These are phyloP conservation scores for Pseudogymnoascus sp. DNA, from an alignment of 2,329 filamentous ascomycete genomes.

Conservation along the genomic window DNA sequence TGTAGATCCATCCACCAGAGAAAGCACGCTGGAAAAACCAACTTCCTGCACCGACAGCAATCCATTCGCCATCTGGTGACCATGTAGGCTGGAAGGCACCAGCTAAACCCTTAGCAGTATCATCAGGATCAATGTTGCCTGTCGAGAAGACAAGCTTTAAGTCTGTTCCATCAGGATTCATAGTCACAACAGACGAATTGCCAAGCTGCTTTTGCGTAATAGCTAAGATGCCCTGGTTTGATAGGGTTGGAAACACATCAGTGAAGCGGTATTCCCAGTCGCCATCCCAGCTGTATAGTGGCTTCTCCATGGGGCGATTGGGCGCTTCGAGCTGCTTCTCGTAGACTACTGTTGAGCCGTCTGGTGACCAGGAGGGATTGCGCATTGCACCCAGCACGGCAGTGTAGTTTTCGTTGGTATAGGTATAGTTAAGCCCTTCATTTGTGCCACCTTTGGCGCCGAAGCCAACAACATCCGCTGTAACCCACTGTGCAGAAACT, in stretches of 20 bases:
- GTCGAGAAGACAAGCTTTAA: conserved; percentile 24
- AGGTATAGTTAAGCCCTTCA: conserved; percentile 22
- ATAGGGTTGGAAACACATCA: conserved; percentile 36
- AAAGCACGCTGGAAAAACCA: conserved; percentile 36
- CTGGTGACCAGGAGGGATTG: conserved; percentile 22
- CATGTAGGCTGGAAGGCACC: conserved; percentile 39
- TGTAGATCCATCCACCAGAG: conserved; percentile 18
- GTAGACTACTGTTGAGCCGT: conserved; percentile 22
- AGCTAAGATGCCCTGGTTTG: conserved; percentile 26
- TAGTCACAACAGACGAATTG: conserved; percentile 34
- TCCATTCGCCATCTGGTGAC: conserved; percentile 34
- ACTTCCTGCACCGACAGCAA: conserved; percentile 35
- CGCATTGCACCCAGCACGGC: conserved; percentile 17
- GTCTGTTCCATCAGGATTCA: conserved; percentile 29
- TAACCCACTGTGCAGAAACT: conserved; percentile 18
- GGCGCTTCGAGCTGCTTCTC: conserved; percentile 25
- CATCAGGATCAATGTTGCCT: conserved; percentile 18
- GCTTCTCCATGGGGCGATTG: conserved; percentile 32
- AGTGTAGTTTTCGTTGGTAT: conserved; percentile 1
- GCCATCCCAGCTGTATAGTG: conserved; percentile 35
- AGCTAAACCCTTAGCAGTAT: conserved; percentile 26
- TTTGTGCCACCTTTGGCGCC: conserved; percentile 16
- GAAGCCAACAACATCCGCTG: conserved; percentile 18
- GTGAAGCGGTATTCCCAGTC: conserved; percentile 40
- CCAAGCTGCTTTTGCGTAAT: conserved; percentile 38